Evolutionary conservation across 139 green algal genomes (phyloP).

Genomic region (Closterium sp.): DNA sequence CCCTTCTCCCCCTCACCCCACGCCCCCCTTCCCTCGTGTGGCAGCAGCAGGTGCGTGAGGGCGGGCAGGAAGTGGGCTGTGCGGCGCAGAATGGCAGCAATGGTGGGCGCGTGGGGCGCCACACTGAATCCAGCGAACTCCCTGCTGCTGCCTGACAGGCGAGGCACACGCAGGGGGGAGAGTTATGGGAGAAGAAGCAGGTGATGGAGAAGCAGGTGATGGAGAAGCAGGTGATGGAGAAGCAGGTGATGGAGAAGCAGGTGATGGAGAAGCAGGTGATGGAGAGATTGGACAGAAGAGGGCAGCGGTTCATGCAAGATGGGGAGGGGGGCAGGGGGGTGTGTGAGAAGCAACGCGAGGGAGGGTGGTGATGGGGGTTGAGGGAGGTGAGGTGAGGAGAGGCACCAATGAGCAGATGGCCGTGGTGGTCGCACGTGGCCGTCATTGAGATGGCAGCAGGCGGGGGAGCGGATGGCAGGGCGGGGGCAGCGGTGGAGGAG

Average conservation of each 20-base stretch:
- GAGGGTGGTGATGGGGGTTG: too few species aligned
- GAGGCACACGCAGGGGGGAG: too few species aligned
- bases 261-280: neutral
- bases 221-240: too few species aligned
- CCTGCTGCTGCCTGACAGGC: neutral
- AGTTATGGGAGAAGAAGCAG: too few species aligned
- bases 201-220: too few species aligned
- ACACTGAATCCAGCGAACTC: neutral
- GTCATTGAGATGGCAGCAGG: constrained; percentile 25
- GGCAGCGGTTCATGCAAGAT: neutral
- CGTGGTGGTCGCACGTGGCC: constrained; percentile 9
- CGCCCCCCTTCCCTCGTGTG: too few species aligned
- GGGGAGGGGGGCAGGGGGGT: too few species aligned
- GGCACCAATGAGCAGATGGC: constrained; percentile 21
- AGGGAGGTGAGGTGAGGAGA: neutral
- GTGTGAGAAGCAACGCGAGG: too few species aligned
- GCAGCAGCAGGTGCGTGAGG: neutral
- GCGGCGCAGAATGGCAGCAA: constrained; percentile 16
- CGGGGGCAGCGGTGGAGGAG: neutral
- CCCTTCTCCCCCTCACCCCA: neutral
- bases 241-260: too few species aligned
- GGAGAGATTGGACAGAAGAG: neutral
- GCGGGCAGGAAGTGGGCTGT: constrained; percentile 13
- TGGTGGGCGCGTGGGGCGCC: neutral
- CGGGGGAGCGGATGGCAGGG: too few species aligned